A percentile compares a stretch with the other conserved stretches of the same genome.
These are phyloP conservation scores for Fusarium xyrophilum DNA, from an alignment of 2,329 filamentous ascomycete species.

Conservation along the genomic window DNA sequence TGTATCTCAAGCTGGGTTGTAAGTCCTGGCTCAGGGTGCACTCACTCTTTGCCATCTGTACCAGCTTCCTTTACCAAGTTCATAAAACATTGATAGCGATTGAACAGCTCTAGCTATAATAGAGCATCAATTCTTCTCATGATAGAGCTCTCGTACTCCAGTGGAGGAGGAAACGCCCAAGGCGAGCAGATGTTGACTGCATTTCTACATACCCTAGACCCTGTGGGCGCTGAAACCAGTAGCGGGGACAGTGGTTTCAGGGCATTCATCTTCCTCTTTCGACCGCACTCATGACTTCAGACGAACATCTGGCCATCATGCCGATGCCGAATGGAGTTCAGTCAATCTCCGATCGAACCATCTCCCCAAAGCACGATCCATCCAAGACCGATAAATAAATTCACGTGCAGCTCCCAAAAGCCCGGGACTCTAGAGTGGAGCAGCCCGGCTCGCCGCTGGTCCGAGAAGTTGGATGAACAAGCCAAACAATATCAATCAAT, in stretches of 20 bases:
- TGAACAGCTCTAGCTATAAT: too few relatives aligned
- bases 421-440: not conserved
- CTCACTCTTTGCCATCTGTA: too few relatives aligned
- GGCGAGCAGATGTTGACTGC: not conserved
- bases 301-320: not conserved
- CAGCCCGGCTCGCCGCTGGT: not conserved
- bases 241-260: not conserved
- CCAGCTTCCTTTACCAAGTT: not conserved
- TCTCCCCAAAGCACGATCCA: not conserved
- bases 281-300: not conserved
- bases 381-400: not conserved
- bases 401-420: not conserved
- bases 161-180: not conserved
- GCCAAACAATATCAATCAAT: slow-evolving; percentile 1
- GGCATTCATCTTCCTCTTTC: not conserved
- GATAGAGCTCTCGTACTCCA: accelerated
- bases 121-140: accelerated
- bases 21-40: too few relatives aligned
- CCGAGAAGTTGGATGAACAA: not conserved
- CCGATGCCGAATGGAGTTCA: not conserved
- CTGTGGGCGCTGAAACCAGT: accelerated
- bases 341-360: not conserved
- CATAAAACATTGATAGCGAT: accelerated
- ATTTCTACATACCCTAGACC: not conserved
- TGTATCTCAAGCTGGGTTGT: too few relatives aligned